Percentiles rank a stretch among this genome's conserved stretches.
These are phyloP conservation scores for Lathyrus sativus DNA, from an alignment of 306 rosid genomes.

Conservation along the genomic window DNA sequence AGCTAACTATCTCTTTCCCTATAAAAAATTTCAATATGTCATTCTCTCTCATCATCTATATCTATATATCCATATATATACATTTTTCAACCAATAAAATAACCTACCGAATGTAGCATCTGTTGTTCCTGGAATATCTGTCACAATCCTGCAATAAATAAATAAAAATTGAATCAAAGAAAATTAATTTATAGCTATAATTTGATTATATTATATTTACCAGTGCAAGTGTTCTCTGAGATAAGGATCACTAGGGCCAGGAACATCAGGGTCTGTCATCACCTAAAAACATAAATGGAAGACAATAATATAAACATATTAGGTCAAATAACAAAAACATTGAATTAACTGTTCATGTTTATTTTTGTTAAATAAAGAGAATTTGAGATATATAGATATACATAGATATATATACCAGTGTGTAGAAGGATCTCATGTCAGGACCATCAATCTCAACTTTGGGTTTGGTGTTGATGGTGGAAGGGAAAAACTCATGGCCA, in stretches of 20 bases:
- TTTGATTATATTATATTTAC: constrained; percentile 39
- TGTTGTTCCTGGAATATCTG: constrained; percentile 98
- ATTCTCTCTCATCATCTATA: neutral
- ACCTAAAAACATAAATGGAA: constrained; percentile 47
- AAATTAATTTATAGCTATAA: constrained; percentile 4
- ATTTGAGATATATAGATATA: no score
- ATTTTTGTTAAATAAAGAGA: neutral
- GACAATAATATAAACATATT: constrained; percentile 17
- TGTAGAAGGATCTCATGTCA: constrained; percentile 85
- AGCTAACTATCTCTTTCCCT: constrained; percentile 80
- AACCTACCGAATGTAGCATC: constrained; percentile 92
- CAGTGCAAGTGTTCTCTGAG: constrained; percentile 90
- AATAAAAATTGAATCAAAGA: neutral
- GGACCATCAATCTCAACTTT: constrained; percentile 84
- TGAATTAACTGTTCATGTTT: neutral
- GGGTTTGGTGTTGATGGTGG: constrained; percentile 66
- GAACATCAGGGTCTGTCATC: constrained; percentile 96
- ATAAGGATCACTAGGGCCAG: constrained; percentile 98
- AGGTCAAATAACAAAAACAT: constrained; percentile 10
- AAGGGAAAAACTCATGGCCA: constrained; percentile 87
- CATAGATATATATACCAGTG: constrained; percentile 64
- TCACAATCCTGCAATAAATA: constrained; percentile 68
- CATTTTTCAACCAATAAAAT: neutral
- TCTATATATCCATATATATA: no score
- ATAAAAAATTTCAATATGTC: neutral